Evolutionary conservation across 148 eudicot genomes (phyloP), one percentile per base, ranked within the genome.

Genomic region (Spergularia marina): DNA sequence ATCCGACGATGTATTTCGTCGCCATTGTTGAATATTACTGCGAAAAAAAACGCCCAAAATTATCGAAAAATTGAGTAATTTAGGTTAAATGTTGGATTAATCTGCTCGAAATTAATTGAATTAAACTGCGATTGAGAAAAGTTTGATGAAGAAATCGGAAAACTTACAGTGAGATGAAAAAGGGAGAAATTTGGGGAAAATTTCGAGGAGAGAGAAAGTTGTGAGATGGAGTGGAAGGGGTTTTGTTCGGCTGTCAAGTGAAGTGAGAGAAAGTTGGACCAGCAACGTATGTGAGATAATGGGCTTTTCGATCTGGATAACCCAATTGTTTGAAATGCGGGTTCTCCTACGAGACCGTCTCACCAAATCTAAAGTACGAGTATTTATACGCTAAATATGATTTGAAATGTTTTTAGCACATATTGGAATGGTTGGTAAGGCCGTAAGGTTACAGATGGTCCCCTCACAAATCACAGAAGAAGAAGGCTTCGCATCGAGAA

Each of bases 1-100:
- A 34, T 11, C 78, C 79, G 63, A 80, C 11, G 58, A 85, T 82
- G 68, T 79, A 82, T 60, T 82, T 85, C 10, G 79, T 18, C 40
- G 87, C 68, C 88, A 80, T 85, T 57, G 64, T 21, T 72, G 74
- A 81, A 4, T 53, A 47, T n/a, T 55, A 39, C 11, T n/a, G 7
- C 2, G 4, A 3, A 2, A 64, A 20, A 23, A 47, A 12, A 51
- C 59, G 68, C 59, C 34, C 54, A 76, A 74, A 65, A 71, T 34
- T n/a, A 68, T 30, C 11, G 20, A 63, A 74, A 44, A 41, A 40
- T 58, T n/a, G 23, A 58, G 59, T 59, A 10, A 59, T 18, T 59
- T 23, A 59, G 44, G 6, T 41, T 7, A 9, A 44, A 0, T 44
- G 8, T 44, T 4, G 49, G 8, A 44, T 6, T 9, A 44, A 44